A percentile compares a stretch with the other conserved stretches of the same genome.
Conservation (phyloP, 176 grass and related monocot genomes). For the Zea mays region Zm-B73-REFERENCE-NAM-5.0 NC_050100.1:51759501-51760000, state of each 20-base stretch:
- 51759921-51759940: constrained; percentile 74
- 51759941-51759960: constrained; percentile 71
- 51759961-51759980: constrained; percentile 39
- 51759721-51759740: constrained; percentile 97
- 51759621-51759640: constrained; percentile 89
- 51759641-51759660: constrained; percentile 79
- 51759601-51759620: constrained; percentile 98
- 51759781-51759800: constrained; percentile 95
- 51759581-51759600: constrained; percentile 92
- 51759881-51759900: constrained; percentile 71
- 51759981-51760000: constrained; percentile 80
- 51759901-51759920: constrained; percentile 92
- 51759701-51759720: constrained; percentile 74
- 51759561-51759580: constrained; percentile 73
- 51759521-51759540: background rate
- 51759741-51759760: constrained; percentile 83
- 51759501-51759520: background rate
- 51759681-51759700: constrained; percentile 79
- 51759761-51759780: constrained; percentile 90
- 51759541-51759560: background rate
- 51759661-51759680: constrained; percentile 78
- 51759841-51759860: constrained; percentile 61
- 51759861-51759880: constrained; percentile 71
- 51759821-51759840: constrained; percentile 63
- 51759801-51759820: constrained; percentile 64